Conservation (phyloP, 495 filamentous ascomycete species). For the Daldinia decipiens region DNA sequence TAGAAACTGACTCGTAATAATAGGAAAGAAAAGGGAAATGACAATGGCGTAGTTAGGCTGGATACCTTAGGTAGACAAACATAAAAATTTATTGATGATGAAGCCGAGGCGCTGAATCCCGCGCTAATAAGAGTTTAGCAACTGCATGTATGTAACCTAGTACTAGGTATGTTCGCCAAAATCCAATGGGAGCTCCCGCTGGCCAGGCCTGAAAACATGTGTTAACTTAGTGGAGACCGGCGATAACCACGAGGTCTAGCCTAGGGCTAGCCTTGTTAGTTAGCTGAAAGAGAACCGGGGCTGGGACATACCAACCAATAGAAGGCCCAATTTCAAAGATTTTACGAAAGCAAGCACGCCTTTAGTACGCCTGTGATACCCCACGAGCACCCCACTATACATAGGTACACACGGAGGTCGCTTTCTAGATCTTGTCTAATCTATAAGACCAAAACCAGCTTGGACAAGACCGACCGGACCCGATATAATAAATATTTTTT, state of each 20-base stretch:
- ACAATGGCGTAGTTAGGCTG: no score
- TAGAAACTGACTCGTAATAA: no score
- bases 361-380: conserved; percentile 21
- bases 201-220: conserved; percentile 38
- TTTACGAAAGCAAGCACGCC: conserved; percentile 33
- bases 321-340: conserved; percentile 9
- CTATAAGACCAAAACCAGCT: not conserved
- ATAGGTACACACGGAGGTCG: conserved; percentile 30
- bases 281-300: conserved; percentile 30
- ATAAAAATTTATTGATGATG: not conserved
- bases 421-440: conserved; percentile 41
- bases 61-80: not conserved
- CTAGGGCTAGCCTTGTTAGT: conserved; percentile 35
- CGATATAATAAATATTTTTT: conserved; percentile 1
- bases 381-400: conserved; percentile 28
- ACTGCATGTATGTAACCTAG: no score
- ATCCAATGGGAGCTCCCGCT: conserved; percentile 41
- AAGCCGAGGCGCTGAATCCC: conserved; percentile 1
- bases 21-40: no score
- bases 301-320: conserved; percentile 24
- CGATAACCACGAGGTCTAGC: conserved; percentile 30
- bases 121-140: conserved; percentile 27
- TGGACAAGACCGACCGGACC: conserved; percentile 14
- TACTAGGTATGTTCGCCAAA: not conserved
- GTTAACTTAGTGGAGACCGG: conserved; percentile 31